A percentile compares a stretch with the other conserved stretches of the same genome.
phyloP scores from a whole-genome alignment of 345 rosid species.

The Cardamine chenopodiifolia region DNA sequence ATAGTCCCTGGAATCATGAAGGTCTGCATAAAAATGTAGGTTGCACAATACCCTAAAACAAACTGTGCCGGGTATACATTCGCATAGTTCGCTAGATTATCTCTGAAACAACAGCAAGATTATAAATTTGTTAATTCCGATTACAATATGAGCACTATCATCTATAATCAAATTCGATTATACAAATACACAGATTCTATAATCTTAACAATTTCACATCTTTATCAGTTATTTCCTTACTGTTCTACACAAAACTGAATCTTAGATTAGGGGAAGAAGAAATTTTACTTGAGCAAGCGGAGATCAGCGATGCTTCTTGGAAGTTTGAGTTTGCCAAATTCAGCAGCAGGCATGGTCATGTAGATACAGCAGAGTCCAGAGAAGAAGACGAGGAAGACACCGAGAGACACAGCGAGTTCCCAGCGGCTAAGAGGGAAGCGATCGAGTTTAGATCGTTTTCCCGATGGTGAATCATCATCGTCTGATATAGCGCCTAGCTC shows the following conservation, averaged over 20 bases:
- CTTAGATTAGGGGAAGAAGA: background rate
- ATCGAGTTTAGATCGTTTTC: conserved; percentile 69
- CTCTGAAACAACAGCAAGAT: conserved; percentile 58
- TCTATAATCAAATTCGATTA: background rate
- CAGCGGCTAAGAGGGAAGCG: conserved; percentile 76
- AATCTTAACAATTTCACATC: background rate
- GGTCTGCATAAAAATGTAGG: conserved; percentile 98
- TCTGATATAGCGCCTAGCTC: conserved; percentile 49
- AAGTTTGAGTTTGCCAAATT: conserved; percentile 79
- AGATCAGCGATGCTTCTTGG: conserved; percentile 89
- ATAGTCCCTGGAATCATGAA: conserved; percentile 99
- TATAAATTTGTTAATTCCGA: background rate
- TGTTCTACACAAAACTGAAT: background rate
- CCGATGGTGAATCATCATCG: conserved; percentile 70
- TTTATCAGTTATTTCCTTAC: background rate
- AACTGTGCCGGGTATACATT: conserved; percentile 78
- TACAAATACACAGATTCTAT: background rate
- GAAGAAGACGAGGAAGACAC: conserved; percentile 70
- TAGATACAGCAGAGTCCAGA: conserved; percentile 74
- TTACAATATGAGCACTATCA: background rate
- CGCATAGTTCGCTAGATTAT: conserved; percentile 74
- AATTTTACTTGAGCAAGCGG: conserved; percentile 75
- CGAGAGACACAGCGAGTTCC: conserved; percentile 71
- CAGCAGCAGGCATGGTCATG: conserved; percentile 83
- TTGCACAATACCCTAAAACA: conserved; percentile 90